phyloP scores from a whole-genome alignment of 148 eudicot species.

The Spergularia marina region DNA sequence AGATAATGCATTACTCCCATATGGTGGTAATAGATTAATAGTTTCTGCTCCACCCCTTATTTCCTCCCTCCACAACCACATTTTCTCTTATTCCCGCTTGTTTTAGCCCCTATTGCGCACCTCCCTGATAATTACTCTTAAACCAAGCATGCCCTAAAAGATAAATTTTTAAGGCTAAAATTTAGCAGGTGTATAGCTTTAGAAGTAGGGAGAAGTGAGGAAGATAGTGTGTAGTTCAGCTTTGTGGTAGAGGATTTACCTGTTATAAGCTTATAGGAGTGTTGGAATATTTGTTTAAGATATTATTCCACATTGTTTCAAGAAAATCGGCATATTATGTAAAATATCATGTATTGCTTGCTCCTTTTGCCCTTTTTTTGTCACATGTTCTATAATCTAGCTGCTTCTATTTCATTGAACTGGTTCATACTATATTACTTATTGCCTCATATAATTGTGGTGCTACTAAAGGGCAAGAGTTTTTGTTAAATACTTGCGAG shows the following conservation, averaged over 20 bases:
- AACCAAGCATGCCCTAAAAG: too few species aligned
- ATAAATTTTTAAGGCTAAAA: background rate
- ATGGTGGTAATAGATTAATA: too few species aligned
- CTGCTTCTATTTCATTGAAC: background rate
- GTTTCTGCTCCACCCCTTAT: too few species aligned
- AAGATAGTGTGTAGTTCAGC: background rate
- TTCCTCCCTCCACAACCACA: too few species aligned
- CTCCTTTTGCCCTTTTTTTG: background rate
- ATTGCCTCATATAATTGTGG: background rate
- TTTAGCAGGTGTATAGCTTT: background rate
- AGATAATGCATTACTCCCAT: too few species aligned
- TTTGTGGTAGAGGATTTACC: background rate
- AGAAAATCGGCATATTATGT: background rate
- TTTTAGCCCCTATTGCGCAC: too few species aligned
- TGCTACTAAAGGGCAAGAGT: background rate
- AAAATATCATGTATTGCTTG: background rate
- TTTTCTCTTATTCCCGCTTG: too few species aligned
- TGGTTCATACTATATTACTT: background rate
- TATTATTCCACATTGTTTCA: background rate
- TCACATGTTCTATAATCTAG: conserved; percentile 1
- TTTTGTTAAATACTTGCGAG: background rate
- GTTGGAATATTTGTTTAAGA: background rate
- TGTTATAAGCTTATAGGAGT: background rate
- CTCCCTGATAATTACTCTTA: too few species aligned
- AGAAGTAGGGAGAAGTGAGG: background rate